These are phyloP conservation scores for Leccinum pseudoinsigne DNA, from an alignment of 1,284 basidiomycete species.

Conservation along the genomic window DNA sequence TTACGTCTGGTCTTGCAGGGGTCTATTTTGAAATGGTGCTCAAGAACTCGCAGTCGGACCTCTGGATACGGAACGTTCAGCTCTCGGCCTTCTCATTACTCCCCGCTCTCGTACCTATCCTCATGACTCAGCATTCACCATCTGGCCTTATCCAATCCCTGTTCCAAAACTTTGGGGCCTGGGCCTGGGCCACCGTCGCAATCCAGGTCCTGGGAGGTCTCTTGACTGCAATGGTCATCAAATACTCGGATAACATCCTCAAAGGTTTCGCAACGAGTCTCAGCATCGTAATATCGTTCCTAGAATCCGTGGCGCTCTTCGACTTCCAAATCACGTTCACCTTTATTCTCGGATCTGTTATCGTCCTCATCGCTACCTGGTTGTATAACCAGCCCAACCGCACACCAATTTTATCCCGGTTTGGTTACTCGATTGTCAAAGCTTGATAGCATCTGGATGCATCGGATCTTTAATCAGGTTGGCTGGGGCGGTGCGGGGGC, in stretches of 20 bases:
- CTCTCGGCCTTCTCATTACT: constrained; percentile 92
- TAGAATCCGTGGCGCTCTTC: constrained; percentile 87
- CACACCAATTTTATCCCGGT: constrained; percentile 27
- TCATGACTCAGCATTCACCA: constrained; percentile 52
- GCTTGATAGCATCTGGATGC: constrained; percentile 17
- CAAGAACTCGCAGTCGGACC: constrained; percentile 85
- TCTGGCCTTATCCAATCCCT: constrained; percentile 43
- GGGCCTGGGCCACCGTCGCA: constrained; percentile 90
- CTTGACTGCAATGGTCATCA: constrained; percentile 86
- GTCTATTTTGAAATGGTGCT: constrained; percentile 99
- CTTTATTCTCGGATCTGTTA: constrained; percentile 79
- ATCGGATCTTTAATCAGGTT: neutral
- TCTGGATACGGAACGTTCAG: constrained; percentile 98
- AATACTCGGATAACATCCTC: constrained; percentile 86
- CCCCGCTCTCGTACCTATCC: constrained; percentile 84
- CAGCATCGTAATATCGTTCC: constrained; percentile 91
- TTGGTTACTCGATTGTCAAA: constrained; percentile 32
- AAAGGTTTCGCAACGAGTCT: constrained; percentile 95
- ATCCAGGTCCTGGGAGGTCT: constrained; percentile 91
- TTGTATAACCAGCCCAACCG: constrained; percentile 77
- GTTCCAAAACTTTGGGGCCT: constrained; percentile 80
- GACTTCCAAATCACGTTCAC: constrained; percentile 83
- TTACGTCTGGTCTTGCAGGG: constrained; percentile 96
- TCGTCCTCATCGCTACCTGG: constrained; percentile 88
- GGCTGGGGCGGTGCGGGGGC: neutral